phyloP scores from a whole-genome alignment of 2,329 filamentous ascomycete species.

The Monosporascus sp. region DNA sequence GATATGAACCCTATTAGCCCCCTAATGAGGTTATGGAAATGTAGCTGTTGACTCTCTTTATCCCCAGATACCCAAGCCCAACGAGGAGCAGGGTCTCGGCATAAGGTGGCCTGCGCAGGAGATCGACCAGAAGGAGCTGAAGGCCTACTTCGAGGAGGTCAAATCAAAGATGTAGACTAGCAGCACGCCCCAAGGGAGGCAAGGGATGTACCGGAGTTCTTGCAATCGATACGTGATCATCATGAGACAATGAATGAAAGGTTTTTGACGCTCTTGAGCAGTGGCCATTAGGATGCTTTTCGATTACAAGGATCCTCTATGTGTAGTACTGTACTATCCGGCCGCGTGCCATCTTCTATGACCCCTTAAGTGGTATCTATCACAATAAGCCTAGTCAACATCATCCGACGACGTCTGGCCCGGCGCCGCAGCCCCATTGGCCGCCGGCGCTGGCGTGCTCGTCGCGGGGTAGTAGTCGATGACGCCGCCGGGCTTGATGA shows the following conservation, averaged over 20 bases:
- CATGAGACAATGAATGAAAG: too few relatives aligned
- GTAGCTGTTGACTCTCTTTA: background rate
- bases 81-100: conserved; percentile 70
- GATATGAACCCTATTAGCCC: conserved; percentile 11
- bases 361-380: conserved; percentile 3
- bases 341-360: background rate
- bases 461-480: conserved; percentile 62
- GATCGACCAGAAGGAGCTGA: conserved; percentile 77
- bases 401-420: conserved; percentile 39
- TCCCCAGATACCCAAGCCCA: conserved; percentile 85
- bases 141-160: conserved; percentile 74
- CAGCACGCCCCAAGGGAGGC: background rate
- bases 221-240: too few relatives aligned
- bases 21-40: too few relatives aligned
- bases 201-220: background rate
- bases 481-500: conserved; percentile 63
- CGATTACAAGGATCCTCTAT: too few relatives aligned
- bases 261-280: too few relatives aligned
- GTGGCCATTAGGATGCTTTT: too few relatives aligned
- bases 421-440: conserved; percentile 17
- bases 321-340: too few relatives aligned
- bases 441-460: conserved; percentile 11
- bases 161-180: conserved; percentile 75
- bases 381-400: conserved; percentile 32
- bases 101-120: conserved; percentile 74